phyloP scores from a whole-genome alignment of 495 filamentous ascomycete species.

The Rhizodiscina lignyota region DNA sequence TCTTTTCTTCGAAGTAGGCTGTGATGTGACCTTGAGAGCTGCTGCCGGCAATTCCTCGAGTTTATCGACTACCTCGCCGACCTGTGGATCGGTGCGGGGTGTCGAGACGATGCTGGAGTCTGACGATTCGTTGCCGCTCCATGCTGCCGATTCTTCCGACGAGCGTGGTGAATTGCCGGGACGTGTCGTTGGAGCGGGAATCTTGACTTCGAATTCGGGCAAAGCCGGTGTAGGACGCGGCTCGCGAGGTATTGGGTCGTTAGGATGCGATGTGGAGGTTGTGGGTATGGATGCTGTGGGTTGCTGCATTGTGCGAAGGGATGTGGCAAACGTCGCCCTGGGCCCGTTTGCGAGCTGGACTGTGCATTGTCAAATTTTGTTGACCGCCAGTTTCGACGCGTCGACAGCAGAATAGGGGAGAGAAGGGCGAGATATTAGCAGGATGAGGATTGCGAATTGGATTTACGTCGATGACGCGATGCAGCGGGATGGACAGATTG shows the following conservation, averaged over 20 bases:
- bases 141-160: constrained; percentile 26
- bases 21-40: constrained; percentile 14
- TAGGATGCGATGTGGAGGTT: constrained; percentile 25
- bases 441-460: too few species aligned
- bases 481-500: too few species aligned
- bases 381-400: too few species aligned
- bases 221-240: constrained; percentile 15
- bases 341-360: too few species aligned
- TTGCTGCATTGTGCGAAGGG: too few species aligned
- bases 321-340: too few species aligned
- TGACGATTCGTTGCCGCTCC: constrained; percentile 25
- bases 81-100: constrained; percentile 32
- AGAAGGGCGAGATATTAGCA: too few species aligned
- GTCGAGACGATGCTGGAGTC: constrained; percentile 35
- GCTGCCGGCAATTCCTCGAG: constrained; percentile 18
- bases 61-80: constrained; percentile 29
- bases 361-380: too few species aligned
- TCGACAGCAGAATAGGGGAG: too few species aligned
- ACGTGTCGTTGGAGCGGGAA: constrained; percentile 14
- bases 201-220: constrained; percentile 6
- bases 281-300: too few species aligned
- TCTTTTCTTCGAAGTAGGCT: constrained; percentile 23
- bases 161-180: constrained; percentile 17
- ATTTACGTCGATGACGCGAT: too few species aligned
- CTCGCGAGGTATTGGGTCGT: constrained; percentile 40